Base-by-base conservation (phyloP, 352 stramenopile genomes). In the Phytophthora boehmeriae region DNA sequence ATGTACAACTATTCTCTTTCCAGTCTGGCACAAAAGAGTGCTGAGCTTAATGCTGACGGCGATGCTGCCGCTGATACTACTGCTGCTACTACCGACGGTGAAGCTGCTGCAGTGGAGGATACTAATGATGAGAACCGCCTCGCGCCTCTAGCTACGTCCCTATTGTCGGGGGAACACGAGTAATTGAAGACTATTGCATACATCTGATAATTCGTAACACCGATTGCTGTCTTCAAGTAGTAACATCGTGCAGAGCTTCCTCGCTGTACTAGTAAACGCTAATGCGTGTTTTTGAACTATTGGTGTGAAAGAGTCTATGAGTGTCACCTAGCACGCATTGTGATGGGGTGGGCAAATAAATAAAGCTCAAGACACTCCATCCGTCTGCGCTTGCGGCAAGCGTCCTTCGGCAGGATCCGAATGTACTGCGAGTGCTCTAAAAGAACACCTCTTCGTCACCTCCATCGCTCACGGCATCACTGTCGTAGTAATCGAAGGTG, bases 401-500 rank as follows among this genome's bases (percentile, higher is more conserved):
- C 46, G 44, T 68, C 14, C 51, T 55, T 67, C 45, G 25, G 38
- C 48, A 42, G 32, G 38, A 46, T 23, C 38, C 23, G 22, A 27
- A 13, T 54, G 41, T 32, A 16, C 41, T 50, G 42, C 19, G 4
- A 2, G 1, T 59, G 32, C 30, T 54, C 52, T 87, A 90, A 42
- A 88, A 90, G 63, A 90, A 90, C 9, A 90, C 81, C 54, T 90
- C 81, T 74, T 90, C 81, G 44, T 88, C 81, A 25, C 78, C 81
- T 32, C 84, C 78, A 43, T 90, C 73, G 69, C 81, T 90, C 23
- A 71, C 81, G 17, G 65, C 75, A 59, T 90, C 81, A 55, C 81
- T 90, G 45, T 90, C 81, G 75, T 88, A 90, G 63, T 90, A 90
- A 54, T 90, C 81, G 52, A 88, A 88, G 38, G 81, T 90, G 71